Evolutionary conservation across 2,329 filamentous ascomycete genomes (phyloP), one percentile per base, ranked within the genome.

Genomic region (Colletotrichum sp.): DNA sequence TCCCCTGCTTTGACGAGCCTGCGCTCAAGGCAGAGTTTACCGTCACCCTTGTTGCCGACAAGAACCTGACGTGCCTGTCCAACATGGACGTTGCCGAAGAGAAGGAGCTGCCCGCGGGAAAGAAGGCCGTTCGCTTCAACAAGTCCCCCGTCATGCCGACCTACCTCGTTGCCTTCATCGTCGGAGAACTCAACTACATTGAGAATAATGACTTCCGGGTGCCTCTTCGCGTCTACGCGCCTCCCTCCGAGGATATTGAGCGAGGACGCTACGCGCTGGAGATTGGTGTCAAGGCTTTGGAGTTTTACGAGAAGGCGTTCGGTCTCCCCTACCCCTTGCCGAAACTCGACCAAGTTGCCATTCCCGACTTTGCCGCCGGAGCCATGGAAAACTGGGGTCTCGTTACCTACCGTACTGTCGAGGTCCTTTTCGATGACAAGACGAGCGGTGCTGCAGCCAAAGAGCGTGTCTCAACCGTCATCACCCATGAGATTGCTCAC

Each of bases 1-100:
- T 99, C 87, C 96, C 96, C 59, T 98, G 96, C 87, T 98, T 98
- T 84, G 96, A 99, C 83, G 97, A 99, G 88, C 96, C 96, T 32
- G 94, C 95, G 30, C 90, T 99, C 80, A 99, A 99, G 89, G 95
- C 96, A 52, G 93, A 94, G 79, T 99, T 98, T 86, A 96, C 95
- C 34, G 92, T 98, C 78, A 98, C 96, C 1, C 90, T 99, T 80
- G 90, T 99, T 80, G 96, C 96, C 7, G 96, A 98, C 85, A 95
- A 98, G 88, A 89, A 95, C 81, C 87, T 98, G 86, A 98, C 96
- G 15, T 98, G 96, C 83, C 85, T 99, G 83, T 98, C 96, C 87
- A 99, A 99, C 87, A 99, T 99, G 96, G 95, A 98, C 83, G 95
- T 97, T 71, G 94, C 93, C 39, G 93, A 92, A 8, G 95, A 98